Conservation (phyloP, 2,329 filamentous ascomycete genomes). For the Pseudogymnoascus sp. region DNA sequence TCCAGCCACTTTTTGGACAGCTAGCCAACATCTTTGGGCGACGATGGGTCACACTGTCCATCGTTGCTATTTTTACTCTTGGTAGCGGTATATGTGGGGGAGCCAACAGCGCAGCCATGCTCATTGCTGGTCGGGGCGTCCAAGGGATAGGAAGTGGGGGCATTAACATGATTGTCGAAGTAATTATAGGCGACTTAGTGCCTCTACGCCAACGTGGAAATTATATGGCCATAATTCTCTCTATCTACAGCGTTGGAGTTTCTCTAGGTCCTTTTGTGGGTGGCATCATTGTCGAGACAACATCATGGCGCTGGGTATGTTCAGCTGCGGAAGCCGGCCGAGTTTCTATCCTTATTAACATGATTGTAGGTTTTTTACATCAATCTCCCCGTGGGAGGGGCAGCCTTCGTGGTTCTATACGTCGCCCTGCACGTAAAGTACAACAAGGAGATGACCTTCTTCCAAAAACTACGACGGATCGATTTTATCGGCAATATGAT, state of each 20-base stretch:
- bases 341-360: neutral
- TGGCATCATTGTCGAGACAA: conserved; percentile 35
- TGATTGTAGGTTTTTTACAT: conserved; percentile 12
- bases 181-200: conserved; percentile 46
- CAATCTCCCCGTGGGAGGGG: conserved; percentile 22
- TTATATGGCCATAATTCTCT: conserved; percentile 34
- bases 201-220: conserved; percentile 41
- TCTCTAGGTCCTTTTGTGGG: conserved; percentile 35
- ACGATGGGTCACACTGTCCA: conserved; percentile 34
- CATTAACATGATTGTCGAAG: conserved; percentile 38
- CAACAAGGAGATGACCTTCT: conserved; percentile 24
- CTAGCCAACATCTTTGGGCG: conserved; percentile 48
- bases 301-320: conserved; percentile 41
- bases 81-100: conserved; percentile 48
- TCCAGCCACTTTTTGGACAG: conserved; percentile 46
- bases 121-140: conserved; percentile 50
- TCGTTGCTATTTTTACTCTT: conserved; percentile 42
- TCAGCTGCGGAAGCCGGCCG: neutral
- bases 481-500: conserved; percentile 41
- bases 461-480: conserved; percentile 33
- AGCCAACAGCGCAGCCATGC: conserved; percentile 35
- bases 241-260: conserved; percentile 36
- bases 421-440: conserved; percentile 30
- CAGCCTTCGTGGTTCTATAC: neutral
- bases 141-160: conserved; percentile 47